Base-by-base conservation (phyloP, 805 yeast species). In the Schwanniomyces polymorphus region DNA sequence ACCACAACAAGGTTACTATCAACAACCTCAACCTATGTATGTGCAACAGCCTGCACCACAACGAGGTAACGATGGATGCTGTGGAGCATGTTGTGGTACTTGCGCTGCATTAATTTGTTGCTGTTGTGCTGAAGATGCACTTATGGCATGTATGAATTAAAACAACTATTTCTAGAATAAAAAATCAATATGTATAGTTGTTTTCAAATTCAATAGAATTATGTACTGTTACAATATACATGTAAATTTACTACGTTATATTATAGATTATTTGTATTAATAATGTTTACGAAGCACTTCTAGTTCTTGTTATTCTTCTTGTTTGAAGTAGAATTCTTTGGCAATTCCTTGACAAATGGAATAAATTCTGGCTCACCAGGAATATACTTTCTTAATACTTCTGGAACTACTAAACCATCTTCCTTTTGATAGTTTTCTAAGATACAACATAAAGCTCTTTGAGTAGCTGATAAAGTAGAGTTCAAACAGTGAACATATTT, bases 341-440 rank as follows among this genome's bases (percentile, higher is more conserved):
- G 97, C 61, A 92, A 80, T 65, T 90, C 98, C 71, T 86, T 89
- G 49, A 80, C 81, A 69, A 73, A 94, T 44, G 97, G 98, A 60
- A 94, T 75, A 72, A 94, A 94, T 68, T 92, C 97, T 28, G 99
- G 99, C 74, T 91, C 96, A 57, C 99, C 99, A 48, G 99, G 99
- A 63, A 94, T 89, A 79, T 86, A 94, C 70, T 82, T 89, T 79
- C 97, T 87, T 70, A 94, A 82, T 35, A 91, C 98, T 74, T 91
- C 96, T 52, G 99, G 99, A 53, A 94, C 82, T 47, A 82, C 82
- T 62, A 92, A 78, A 64, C 99, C 98, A 52, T 91, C 97, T 65
- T 88, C 97, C 50, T 92, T 94, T 79, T 94, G 99, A 77, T 94
- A 94, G 79, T 94, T 94, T 76, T 94, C 99, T 67, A 94, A 79